phyloP scores from a whole-genome alignment of 192 early-diverging fungal genomes.

The Backusella parvicylindrica region DNA sequence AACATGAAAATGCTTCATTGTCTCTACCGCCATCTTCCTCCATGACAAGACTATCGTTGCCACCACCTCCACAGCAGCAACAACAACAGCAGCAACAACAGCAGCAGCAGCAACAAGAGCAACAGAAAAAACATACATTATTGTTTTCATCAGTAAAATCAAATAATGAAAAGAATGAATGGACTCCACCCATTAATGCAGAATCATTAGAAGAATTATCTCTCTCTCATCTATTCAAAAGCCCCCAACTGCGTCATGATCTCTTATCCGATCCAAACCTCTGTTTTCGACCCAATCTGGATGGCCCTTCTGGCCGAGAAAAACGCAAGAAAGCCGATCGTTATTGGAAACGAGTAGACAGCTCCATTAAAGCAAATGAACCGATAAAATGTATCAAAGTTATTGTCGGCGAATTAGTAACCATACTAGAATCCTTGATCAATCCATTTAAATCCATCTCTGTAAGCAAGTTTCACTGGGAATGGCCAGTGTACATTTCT shows the following conservation, averaged over 20 bases:
- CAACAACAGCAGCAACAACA: not conserved
- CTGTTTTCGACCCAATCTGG: conserved; percentile 82
- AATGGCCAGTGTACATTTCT: conserved; percentile 33
- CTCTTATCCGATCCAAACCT: conserved; percentile 86
- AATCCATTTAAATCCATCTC: not conserved
- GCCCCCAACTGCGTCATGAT: conserved; percentile 85
- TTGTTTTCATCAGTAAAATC: not conserved
- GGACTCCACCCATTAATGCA: conserved; percentile 69
- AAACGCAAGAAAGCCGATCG: conserved; percentile 56
- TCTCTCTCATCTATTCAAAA: conserved; percentile 78
- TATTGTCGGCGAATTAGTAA: not conserved
- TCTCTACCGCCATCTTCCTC: not conserved
- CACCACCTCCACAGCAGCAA: not conserved
- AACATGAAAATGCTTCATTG: not conserved
- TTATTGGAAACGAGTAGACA: conserved; percentile 73
- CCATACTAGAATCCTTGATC: not conserved
- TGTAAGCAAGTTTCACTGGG: not conserved
- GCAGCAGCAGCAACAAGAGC: not conserved
- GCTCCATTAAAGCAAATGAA: not conserved
- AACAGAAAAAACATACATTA: not conserved
- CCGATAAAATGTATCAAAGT: not conserved
- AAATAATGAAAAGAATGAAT: not conserved
- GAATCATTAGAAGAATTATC: conserved; percentile 85
- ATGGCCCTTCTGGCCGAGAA: conserved; percentile 42
- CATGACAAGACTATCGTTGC: not conserved